These are phyloP conservation scores for Xylariaceae sp. DNA, from an alignment of 2,329 filamentous ascomycete genomes.

Conservation along the genomic window DNA sequence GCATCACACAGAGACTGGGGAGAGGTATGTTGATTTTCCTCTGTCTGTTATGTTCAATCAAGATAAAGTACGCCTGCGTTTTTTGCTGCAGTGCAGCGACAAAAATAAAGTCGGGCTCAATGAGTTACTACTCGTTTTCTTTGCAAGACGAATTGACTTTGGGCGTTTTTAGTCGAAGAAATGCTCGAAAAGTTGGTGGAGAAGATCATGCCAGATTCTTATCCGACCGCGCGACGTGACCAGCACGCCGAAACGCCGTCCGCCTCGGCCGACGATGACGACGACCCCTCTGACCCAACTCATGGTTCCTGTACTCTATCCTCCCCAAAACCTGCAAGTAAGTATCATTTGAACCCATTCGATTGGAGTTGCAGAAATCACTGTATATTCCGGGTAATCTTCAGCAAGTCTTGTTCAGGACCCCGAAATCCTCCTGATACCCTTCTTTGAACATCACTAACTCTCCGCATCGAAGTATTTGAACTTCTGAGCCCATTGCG, in stretches of 20 bases:
- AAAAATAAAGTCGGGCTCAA: no score
- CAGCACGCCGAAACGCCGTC: constrained; percentile 24
- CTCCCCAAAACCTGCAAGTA: constrained; percentile 27
- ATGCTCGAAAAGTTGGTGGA: constrained; percentile 46
- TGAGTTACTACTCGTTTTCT: no score
- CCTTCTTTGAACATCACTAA: background rate
- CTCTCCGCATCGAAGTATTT: constrained; percentile 11
- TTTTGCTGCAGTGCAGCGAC: no score
- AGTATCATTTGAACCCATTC: background rate
- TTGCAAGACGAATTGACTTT: no score
- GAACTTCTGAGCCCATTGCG: constrained; percentile 26
- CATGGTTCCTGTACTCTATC: constrained; percentile 30
- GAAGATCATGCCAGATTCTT: constrained; percentile 32
- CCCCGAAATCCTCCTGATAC: no score
- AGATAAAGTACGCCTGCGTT: no score
- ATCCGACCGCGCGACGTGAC: constrained; percentile 23
- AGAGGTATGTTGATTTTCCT: constrained; percentile 16
- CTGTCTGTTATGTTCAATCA: no score
- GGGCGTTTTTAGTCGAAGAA: constrained; percentile 36
- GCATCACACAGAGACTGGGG: constrained; percentile 42
- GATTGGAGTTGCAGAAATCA: no score
- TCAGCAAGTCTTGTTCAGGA: no score
- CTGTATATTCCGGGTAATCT: no score
- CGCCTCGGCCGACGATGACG: constrained; percentile 23
- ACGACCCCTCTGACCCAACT: constrained; percentile 24